phyloP scores from a whole-genome alignment of 129 eudicot species.

The Scalesia atractyloides region DNA sequence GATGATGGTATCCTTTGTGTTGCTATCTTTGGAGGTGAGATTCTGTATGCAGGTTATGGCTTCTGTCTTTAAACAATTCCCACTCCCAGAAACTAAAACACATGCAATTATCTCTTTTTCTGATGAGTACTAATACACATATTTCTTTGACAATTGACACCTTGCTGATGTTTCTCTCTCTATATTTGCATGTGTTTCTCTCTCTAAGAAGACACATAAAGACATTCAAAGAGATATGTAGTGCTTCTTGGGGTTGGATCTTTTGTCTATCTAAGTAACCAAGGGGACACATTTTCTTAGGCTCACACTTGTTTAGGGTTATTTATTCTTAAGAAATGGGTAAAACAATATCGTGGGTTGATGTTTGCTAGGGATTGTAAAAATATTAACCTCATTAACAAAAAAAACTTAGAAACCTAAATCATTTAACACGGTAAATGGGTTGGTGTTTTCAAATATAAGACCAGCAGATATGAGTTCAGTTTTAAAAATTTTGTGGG shows the following conservation, averaged over 20 bases:
- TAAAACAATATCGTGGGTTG: too few relatives aligned
- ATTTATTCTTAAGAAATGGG: too few relatives aligned
- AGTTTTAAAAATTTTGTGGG: too few relatives aligned
- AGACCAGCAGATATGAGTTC: too few relatives aligned
- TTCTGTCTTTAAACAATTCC: conserved; percentile 51
- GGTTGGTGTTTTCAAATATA: too few relatives aligned
- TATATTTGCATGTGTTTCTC: conserved; percentile 7
- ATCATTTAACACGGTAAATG: too few relatives aligned
- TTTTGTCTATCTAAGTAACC: conserved; percentile 29
- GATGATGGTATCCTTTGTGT: conserved; percentile 50
- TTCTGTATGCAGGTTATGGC: conserved; percentile 48
- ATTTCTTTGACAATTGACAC: conserved; percentile 25
- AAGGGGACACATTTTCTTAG: conserved; percentile 29
- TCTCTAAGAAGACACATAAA: conserved; percentile 22
- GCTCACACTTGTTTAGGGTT: conserved; percentile 8
- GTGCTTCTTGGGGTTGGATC: conserved; percentile 32
- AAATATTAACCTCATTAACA: too few relatives aligned
- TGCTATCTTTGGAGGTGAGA: conserved; percentile 62
- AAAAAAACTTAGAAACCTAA: too few relatives aligned
- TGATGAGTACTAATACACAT: conserved; percentile 14
- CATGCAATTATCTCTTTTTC: conserved; percentile 29
- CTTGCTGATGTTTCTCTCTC: conserved; percentile 21
- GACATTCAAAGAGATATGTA: conserved; percentile 29
- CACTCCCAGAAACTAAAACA: conserved; percentile 47
- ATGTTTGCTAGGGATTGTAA: too few relatives aligned